A percentile compares a stretch with the other conserved stretches of the same genome.
These are phyloP conservation scores for Moniliophthora roreri DNA, from an alignment of 1,284 basidiomycete species.

Conservation along the genomic window DNA sequence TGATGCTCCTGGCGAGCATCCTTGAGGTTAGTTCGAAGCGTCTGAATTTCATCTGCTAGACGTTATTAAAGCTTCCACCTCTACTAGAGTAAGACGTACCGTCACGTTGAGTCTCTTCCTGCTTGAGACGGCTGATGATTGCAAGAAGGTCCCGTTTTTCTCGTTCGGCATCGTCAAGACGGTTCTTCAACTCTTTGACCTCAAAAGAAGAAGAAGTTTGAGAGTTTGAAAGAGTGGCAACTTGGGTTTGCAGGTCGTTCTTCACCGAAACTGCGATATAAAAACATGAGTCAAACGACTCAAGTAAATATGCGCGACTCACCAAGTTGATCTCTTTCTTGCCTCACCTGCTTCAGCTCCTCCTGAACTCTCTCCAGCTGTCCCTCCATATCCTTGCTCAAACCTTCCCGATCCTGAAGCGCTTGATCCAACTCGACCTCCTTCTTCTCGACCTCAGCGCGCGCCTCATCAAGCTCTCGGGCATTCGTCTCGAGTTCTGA, in stretches of 20 bases:
- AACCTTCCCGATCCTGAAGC: conserved; percentile 67
- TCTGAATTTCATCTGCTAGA: conserved; percentile 63
- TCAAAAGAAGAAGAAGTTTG: conserved; percentile 63
- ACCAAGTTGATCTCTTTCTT: conserved; percentile 68
- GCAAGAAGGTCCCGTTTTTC: conserved; percentile 80
- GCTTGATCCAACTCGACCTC: conserved; percentile 80
- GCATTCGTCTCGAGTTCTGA: conserved; percentile 51
- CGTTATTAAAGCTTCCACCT: neutral
- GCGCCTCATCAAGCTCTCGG: conserved; percentile 63
- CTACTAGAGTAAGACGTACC: conserved; percentile 36
- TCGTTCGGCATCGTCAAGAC: conserved; percentile 69
- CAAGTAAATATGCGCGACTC: conserved; percentile 23
- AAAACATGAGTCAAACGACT: conserved; percentile 10
- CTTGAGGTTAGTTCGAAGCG: conserved; percentile 65
- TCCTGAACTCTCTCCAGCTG: conserved; percentile 48
- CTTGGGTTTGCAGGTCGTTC: conserved; percentile 49
- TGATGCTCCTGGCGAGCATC: conserved; percentile 75
- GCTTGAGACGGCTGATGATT: conserved; percentile 71
- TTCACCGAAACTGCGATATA: conserved; percentile 47
- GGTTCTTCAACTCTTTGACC: conserved; percentile 52
- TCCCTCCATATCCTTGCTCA: conserved; percentile 53
- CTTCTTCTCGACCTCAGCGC: conserved; percentile 62
- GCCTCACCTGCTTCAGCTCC: conserved; percentile 53
- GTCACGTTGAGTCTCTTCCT: conserved; percentile 67
- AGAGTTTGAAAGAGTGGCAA: conserved; percentile 51